Evolutionary conservation across 1,284 basidiomycete species (phyloP).

Genomic region (Leccinum angustisporum): DNA sequence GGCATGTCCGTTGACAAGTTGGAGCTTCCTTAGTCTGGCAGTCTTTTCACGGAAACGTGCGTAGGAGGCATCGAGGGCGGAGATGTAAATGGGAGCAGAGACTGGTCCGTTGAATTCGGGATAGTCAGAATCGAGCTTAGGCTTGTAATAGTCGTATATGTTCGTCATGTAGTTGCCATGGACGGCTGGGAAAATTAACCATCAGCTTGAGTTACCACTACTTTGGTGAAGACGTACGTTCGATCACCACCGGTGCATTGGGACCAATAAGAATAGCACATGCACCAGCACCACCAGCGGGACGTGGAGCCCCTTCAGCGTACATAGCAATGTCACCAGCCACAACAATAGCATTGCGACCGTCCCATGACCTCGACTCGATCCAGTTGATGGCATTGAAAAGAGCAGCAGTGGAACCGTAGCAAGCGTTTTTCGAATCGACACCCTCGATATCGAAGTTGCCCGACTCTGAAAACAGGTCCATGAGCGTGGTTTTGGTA

Average conservation of each 20-base stretch:
- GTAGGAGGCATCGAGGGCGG: slow-evolving; percentile 92
- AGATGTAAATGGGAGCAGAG: slow-evolving; percentile 93
- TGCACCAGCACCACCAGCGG: slow-evolving; percentile 96
- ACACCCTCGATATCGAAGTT: slow-evolving; percentile 99
- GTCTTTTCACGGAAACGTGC: slow-evolving; percentile 84
- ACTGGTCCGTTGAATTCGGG: slow-evolving; percentile 98
- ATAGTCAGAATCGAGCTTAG: slow-evolving; percentile 89
- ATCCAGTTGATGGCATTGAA: slow-evolving; percentile 99
- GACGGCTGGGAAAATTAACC: slow-evolving; percentile 59
- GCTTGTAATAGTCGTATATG: slow-evolving; percentile 98
- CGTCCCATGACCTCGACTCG: slow-evolving; percentile 97
- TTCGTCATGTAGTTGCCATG: slow-evolving; percentile 99
- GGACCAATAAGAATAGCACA: slow-evolving; percentile 97
- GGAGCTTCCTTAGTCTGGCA: slow-evolving; percentile 61
- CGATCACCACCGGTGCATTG: slow-evolving; percentile 91
- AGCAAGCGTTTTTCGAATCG: slow-evolving; percentile 99
- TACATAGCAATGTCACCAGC: slow-evolving; percentile 98
- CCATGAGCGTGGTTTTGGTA: slow-evolving; percentile 98
- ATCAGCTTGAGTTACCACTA: slow-evolving; percentile 12
- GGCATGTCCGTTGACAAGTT: slow-evolving; percentile 37
- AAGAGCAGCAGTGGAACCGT: slow-evolving; percentile 96
- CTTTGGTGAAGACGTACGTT: slow-evolving; percentile 66
- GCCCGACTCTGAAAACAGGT: slow-evolving; percentile 88
- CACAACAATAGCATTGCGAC: slow-evolving; percentile 96
- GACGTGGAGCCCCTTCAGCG: slow-evolving; percentile 92